Conservation (phyloP, 345 rosid genomes). For the Aegle marmelos region DNA sequence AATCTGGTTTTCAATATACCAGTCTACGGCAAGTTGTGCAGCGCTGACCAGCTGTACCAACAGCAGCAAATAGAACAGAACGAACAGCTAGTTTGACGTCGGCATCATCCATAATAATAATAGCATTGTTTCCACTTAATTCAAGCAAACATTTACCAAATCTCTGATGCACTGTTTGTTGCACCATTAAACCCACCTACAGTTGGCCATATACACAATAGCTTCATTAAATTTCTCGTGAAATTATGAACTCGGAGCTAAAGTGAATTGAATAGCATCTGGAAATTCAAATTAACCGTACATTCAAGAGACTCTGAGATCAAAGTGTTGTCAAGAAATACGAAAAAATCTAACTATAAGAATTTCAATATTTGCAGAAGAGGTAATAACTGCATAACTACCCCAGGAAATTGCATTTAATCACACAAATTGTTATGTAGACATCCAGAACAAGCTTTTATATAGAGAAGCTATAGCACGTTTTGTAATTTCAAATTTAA, state of each 20-base stretch:
- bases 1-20: conserved; percentile 39
- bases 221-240: not conserved
- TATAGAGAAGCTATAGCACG: not conserved
- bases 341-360: not conserved
- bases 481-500: not conserved
- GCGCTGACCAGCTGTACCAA: conserved; percentile 98
- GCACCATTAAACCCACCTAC: conserved; percentile 84
- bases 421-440: not conserved
- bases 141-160: conserved; percentile 93
- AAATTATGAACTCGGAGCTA: not conserved
- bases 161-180: conserved; percentile 76
- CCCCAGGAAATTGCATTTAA: not conserved
- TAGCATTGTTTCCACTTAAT: conserved; percentile 94
- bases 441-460: not conserved
- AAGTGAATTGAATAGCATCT: not conserved
- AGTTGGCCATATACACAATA: conserved; percentile 6
- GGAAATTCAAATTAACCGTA: not conserved
- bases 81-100: conserved; percentile 81
- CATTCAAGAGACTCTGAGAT: not conserved
- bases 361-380: not conserved
- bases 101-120: conserved; percentile 92
- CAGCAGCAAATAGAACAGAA: conserved; percentile 90
- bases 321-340: not conserved
- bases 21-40: conserved; percentile 99
- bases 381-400: not conserved